Base-by-base conservation (phyloP, 1,284 basidiomycete genomes). In the Trichosporon ovoides region DNA sequence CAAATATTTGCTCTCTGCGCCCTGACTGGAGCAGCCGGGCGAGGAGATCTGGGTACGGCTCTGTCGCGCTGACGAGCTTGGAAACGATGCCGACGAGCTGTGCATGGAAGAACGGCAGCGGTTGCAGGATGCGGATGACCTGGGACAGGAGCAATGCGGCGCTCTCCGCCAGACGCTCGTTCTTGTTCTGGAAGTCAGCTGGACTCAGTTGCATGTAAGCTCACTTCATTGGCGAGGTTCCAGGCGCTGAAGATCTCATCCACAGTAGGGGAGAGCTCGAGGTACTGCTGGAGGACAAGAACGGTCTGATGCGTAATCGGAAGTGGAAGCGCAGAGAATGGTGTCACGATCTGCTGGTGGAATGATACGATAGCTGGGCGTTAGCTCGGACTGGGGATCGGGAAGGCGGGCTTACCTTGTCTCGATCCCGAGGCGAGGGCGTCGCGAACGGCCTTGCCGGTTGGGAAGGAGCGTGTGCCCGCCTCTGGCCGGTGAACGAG, bases 231-330 rank as follows among this genome's bases (percentile, higher is more conserved):
- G 10, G 72, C 75, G 1, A 70, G 58, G 49, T 72, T 68, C 77
- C 77, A 79, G 3, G 69, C 66, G 38, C 66, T 64, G 56, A 78
- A 77, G 52, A 79, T 66, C 58, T 79, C 77, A 14, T 75, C 74
- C 9, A 67, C 69, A 3, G 66, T 70, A 1, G 77, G 75, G 6
- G 74, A 76, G 14, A 68, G 60, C 43, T 75, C 72, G 22, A 77
- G 67, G 58, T 77, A 79, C 53, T 79, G 74, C 59, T 77, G 75
- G 2, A 76, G 61, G 43, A 79, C 69, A 20, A 74, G 63, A n/a
- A 78, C 72, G 2, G 71, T 69, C 0, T 72, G 66, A 56, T 79
- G 71, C 6, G 68, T 68, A 56, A 78, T 74, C 2, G 74, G 48
- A 2, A 79, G 60, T 0, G 75, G 73, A 3, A 74, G 66, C 7